Evolutionary conservation across 768 basidiomycete genomes (phyloP), one percentile per base, ranked within the genome.

Genomic region (Cyclocybe aegerita): DNA sequence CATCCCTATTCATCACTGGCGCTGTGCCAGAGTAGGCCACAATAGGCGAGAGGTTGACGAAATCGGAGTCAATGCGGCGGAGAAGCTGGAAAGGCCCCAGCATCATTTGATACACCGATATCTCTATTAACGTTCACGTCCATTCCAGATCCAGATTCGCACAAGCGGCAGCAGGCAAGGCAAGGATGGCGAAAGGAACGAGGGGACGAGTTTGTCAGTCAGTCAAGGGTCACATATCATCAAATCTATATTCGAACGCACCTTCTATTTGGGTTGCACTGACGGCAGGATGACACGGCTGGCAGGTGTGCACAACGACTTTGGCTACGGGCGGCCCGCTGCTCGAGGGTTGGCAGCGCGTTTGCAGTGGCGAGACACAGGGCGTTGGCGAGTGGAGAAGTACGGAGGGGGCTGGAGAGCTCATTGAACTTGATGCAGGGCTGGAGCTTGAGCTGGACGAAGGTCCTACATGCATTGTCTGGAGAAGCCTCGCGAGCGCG

Each of bases 61-160:
- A 90, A 60, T 88, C 86, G 32, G 86, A 86, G 68, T 90, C 88
- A 48, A 89, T 82, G 55, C 88, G 83, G 58, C 88, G 82, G 55
- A 89, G 67, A 41, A 90, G 72, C 31, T 76, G 69, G 44, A 73
- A 72, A 7, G 75, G 65, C 36, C 79, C 82, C 8, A 89, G 74
- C 45, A 69, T 73, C 66, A 82, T 86, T 62, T 86, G 85, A 66
- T 88, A 90, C 43, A 90, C 86, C 35, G 85, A 79, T 48, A 90
- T 84, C 57, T 83, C 88, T 90, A 60, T 5, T 41, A 32, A 45
- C 23, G 23, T 23, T 23, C 23, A 23, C 23, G 23, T 23, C 23
- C 23, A 23, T 23, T 23, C 23, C 23, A 23, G 5, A 23, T 23
- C 23, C 23, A 23, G 23, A 23, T 23, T 23, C 23, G 23, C 23